Evolutionary conservation across 352 stramenopile species (phyloP), one percentile per base, ranked within the genome.

Genomic region (Pythium dissimile): DNA sequence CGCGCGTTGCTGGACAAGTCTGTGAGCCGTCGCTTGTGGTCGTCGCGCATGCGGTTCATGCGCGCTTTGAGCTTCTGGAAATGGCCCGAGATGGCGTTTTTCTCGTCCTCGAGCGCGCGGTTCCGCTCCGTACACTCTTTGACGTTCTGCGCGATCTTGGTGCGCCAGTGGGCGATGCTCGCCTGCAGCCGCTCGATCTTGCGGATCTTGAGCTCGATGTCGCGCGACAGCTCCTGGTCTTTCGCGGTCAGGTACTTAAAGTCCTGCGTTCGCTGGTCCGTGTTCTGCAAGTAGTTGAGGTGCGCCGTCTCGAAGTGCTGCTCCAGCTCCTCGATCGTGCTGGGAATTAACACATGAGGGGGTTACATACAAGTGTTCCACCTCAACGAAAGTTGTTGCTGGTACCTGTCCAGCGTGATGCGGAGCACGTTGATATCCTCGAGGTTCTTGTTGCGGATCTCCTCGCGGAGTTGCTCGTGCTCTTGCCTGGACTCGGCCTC

Each of bases 161-260:
- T 90, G 43, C 93, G 75, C 86, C 92, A 97, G 47, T 96, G 77
- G 13, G 88, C 80, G 21, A 98, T 86, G 43, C 79, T 89, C 21
- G 75, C 69, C 65, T 98, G 89, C 26, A 98, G 69, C 10, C 88
- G 76, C 72, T 98, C 90, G 35, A 98, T 97, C 69, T 97, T 95
- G 32, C 86, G 77, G 50, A 97, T 97, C 72, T 97, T 98, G 62
- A 92, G 72, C 71, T 96, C 86, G 44, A 98, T 97, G 47, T 97
- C 88, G 23, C 92, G 87, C 26, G 80, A 95, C 2, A 98, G 71
- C 64, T 97, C 85, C 41, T 90, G 82, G 72, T 98, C 92, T 62
- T 96, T 97, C 0, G 82, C 75, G 4, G 92, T 97, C 31, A 98
- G 69, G 66, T 97, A 94, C 78, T 98, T 97, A 67, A 98, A 98